Percentiles rank a stretch among this genome's conserved stretches.
These are phyloP conservation scores for Dissophora ornata DNA, from an alignment of 192 early-diverging fungal genomes.

Conservation along the genomic window DNA sequence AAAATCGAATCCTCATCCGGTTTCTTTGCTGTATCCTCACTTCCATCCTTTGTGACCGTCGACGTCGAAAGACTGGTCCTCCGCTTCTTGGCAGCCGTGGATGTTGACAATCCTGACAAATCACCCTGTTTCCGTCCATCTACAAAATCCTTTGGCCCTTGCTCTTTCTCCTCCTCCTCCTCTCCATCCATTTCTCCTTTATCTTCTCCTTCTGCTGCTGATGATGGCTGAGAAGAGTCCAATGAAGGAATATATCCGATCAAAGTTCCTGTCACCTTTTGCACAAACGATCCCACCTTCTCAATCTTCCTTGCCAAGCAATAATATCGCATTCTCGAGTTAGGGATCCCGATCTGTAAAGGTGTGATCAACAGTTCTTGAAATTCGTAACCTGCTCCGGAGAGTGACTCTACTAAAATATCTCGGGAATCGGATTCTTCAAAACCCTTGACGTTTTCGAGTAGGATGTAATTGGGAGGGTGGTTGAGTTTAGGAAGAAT, in stretches of 20 bases:
- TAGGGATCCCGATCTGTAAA: slow-evolving; percentile 79
- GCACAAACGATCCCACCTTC: slow-evolving; percentile 55
- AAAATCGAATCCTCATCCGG: slow-evolving; percentile 38
- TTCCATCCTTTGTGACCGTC: slow-evolving; percentile 20
- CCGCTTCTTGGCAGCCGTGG: slow-evolving; percentile 25
- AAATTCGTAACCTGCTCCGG: slow-evolving; percentile 68
- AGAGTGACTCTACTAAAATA: slow-evolving; percentile 15
- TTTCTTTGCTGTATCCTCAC: slow-evolving; percentile 12
- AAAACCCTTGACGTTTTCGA: slow-evolving; percentile 89
- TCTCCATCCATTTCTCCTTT: neutral
- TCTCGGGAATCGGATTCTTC: slow-evolving; percentile 62
- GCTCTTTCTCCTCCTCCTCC: neutral
- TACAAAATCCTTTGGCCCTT: slow-evolving; percentile 44
- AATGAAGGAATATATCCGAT: slow-evolving; percentile 57
- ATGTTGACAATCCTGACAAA: slow-evolving; percentile 45
- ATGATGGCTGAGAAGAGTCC: neutral
- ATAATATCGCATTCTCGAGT: slow-evolving; percentile 84
- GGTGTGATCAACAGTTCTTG: slow-evolving; percentile 84
- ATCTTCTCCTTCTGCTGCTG: neutral
- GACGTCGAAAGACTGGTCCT: slow-evolving; percentile 31
- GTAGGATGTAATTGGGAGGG: slow-evolving; percentile 71
- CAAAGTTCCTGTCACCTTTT: slow-evolving; percentile 48
- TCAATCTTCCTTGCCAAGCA: slow-evolving; percentile 59
- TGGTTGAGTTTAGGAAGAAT: slow-evolving; percentile 66
- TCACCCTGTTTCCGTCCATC: slow-evolving; percentile 51